Evolutionary conservation across 768 basidiomycete genomes (phyloP).

Genomic region (Dacryopinax primogenitus): DNA sequence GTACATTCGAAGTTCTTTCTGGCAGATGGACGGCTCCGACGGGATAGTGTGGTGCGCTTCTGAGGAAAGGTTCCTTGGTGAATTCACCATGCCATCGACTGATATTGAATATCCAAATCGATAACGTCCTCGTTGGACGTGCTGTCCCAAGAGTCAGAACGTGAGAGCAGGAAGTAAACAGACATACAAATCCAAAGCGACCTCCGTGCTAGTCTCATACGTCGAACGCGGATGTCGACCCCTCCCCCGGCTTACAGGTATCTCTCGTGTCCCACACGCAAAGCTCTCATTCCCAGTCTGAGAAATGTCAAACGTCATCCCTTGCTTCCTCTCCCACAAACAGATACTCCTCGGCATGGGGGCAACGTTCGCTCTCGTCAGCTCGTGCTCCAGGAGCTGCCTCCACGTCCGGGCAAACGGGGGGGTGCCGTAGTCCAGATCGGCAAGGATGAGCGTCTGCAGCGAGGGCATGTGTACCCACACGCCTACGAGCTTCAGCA

Average conservation of each 20-base stretch:
- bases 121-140: neutral
- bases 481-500: neutral
- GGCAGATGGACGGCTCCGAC: neutral
- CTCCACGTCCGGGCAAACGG: neutral
- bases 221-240: neutral
- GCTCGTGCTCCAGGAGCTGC: neutral
- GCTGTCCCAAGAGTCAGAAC: neutral
- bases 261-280: neutral
- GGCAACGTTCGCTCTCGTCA: neutral
- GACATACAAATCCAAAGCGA: neutral
- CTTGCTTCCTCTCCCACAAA: neutral
- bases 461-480: neutral
- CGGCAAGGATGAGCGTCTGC: neutral
- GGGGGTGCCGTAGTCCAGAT: neutral
- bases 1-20: neutral
- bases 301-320: neutral
- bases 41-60: neutral
- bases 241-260: neutral
- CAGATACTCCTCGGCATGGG: neutral
- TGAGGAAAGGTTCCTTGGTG: neutral
- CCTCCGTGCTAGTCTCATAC: neutral
- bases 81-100: neutral
- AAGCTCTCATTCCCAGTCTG: neutral
- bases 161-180: neutral
- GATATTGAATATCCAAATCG: neutral